Conservation (phyloP, 2,329 filamentous ascomycete genomes). For the Talaromyces atroroseus region DNA sequence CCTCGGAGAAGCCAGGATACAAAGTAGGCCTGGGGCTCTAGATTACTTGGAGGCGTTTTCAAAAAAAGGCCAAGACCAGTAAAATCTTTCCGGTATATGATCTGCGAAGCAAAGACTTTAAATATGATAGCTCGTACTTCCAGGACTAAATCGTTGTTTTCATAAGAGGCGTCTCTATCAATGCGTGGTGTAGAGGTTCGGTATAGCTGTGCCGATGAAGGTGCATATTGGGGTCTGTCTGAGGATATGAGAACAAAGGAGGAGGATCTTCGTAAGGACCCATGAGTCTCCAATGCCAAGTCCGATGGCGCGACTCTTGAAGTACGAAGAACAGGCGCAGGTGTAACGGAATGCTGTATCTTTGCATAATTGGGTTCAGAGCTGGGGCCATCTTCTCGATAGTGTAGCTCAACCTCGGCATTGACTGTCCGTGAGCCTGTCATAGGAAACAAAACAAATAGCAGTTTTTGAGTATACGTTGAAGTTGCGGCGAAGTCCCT, state of each 20-base stretch:
- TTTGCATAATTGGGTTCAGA: slow-evolving; percentile 84
- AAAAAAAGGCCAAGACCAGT: slow-evolving; percentile 76
- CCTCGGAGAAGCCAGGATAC: slow-evolving; percentile 81
- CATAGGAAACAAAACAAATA: slow-evolving; percentile 78
- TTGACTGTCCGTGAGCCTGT: slow-evolving; percentile 80
- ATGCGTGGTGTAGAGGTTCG: slow-evolving; percentile 57
- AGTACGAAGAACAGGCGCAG: slow-evolving; percentile 67
- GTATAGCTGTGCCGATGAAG: slow-evolving; percentile 59
- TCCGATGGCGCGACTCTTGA: slow-evolving; percentile 53
- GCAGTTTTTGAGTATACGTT: slow-evolving; percentile 72
- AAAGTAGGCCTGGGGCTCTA: slow-evolving; percentile 92
- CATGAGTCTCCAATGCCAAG: slow-evolving; percentile 43
- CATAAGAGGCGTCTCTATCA: slow-evolving; percentile 40
- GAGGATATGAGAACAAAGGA: slow-evolving; percentile 86
- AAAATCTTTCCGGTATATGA: slow-evolving; percentile 85
- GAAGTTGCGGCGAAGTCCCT: slow-evolving; percentile 75
- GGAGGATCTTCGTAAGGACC: slow-evolving; percentile 70
- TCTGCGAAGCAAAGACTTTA: slow-evolving; percentile 76
- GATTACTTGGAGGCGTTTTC: slow-evolving; percentile 85
- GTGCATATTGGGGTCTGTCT: slow-evolving; percentile 54
- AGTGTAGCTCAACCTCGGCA: slow-evolving; percentile 81
- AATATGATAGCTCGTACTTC: slow-evolving; percentile 72
- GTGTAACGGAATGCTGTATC: slow-evolving; percentile 66
- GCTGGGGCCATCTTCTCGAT: slow-evolving; percentile 70
- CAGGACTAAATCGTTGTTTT: slow-evolving; percentile 67